Evolutionary conservation across 2,329 filamentous ascomycete genomes (phyloP), one percentile per base, ranked within the genome.

Genomic region (Arthroderma uncinatum): DNA sequence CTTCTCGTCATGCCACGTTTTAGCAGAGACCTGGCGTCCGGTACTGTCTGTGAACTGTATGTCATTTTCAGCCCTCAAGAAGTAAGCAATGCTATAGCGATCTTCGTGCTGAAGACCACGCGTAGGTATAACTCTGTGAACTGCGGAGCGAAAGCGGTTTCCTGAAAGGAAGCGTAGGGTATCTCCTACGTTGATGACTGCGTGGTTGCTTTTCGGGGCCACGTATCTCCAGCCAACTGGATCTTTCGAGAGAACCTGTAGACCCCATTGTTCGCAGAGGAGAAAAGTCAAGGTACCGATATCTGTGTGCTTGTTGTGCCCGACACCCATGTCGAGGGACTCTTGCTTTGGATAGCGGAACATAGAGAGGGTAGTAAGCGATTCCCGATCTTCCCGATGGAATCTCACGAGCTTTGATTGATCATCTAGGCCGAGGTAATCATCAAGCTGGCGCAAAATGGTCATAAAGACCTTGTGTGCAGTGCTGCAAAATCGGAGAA

Each of bases 171-270:
- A 62, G 6, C 65, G 64, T 47, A 70, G 55, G 14, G 61, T 60
- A 56, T 72, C 68, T 2, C 67, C 70, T 30, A 72, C 63, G 60
- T 70, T 72, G 59, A 70, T 62, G 50, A 71, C 64, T 12, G 67
- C 68, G 56, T 67, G 63, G 1, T 62, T 62, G 1, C 62, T 59
- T 19, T 62, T 60, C 2, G 69, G 68, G 39, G 58, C 59, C 14
- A 72, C 62, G 53, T 57, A 66, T 9, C 57, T 59, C 66, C 65
- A 68, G 23, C 57, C 14, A 6, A 59, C 54, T 5, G 48, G 56
- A 28, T 58, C 59, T 1, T 58, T 58, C 1, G 56, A 52, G 6
- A 59, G 47, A 9, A 68, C 57, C 55, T 73, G 69, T 0, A 71
- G 62, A 9, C 70, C 69, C 62, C 64, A 68, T 50, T 67, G 63